phyloP scores from a whole-genome alignment of 148 eudicot species.

The Nyssa sinensis region DNA sequence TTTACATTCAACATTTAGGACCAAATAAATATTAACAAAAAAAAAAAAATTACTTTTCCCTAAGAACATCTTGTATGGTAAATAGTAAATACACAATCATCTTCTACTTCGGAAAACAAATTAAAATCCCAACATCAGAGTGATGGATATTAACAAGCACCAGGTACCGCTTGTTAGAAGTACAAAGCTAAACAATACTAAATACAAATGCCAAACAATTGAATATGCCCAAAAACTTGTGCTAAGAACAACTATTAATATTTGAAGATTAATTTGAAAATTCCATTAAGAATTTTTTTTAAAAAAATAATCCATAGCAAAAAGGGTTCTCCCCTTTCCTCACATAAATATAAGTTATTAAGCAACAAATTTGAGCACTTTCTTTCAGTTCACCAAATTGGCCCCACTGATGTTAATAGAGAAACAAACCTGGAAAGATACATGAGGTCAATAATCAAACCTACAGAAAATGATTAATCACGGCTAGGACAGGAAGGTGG shows the following conservation, averaged over 20 bases:
- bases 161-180: background rate
- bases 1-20: too few relatives aligned
- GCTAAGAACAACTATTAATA: too few relatives aligned
- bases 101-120: background rate
- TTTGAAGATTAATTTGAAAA: background rate
- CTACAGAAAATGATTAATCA: background rate
- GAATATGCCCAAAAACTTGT: background rate
- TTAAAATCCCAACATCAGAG: background rate
- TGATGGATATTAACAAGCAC: background rate
- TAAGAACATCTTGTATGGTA: too few relatives aligned
- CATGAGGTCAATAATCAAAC: conserved; percentile 11
- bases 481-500: conserved; percentile 8
- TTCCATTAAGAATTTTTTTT: background rate
- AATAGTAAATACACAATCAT: background rate
- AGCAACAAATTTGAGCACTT: background rate
- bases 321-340: background rate
- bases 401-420: conserved; percentile 4
- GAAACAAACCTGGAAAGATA: background rate
- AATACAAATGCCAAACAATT: background rate
- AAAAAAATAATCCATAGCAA: background rate
- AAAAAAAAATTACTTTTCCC: background rate
- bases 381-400: background rate
- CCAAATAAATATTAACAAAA: too few relatives aligned
- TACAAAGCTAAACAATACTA: background rate
- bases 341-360: background rate